Evolutionary conservation across 2,329 filamentous ascomycete species (phyloP), one percentile per base, ranked within the genome.

Genomic region (Claviceps lovelessii): DNA sequence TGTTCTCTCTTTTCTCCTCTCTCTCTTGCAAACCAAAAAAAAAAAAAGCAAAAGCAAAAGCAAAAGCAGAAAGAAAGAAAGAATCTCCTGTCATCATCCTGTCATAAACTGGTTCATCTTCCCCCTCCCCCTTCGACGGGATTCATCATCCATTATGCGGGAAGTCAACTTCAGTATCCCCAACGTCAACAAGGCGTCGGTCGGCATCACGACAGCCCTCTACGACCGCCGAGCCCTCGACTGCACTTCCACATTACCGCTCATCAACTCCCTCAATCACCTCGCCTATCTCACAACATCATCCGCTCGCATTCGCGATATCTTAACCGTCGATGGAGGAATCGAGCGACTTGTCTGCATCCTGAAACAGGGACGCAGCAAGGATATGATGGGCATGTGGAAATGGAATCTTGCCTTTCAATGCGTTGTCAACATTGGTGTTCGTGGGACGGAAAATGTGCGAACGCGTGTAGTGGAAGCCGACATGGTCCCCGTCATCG

Each of bases 311-410:
- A 98, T 98, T 70, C 84, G 93, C 64, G 93, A 98, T 68, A 98
- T 98, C 59, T 80, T 98, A 60, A 97, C 91, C 55, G 89, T 98
- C 73, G 93, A 98, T 86, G 93, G 93, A 71, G 93, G 93, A 58
- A 93, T 98, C 70, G 93, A 98, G 75, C 78, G 91, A 60, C 76
- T 98, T 62, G 88, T 98, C 68, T 96, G 90, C 79, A 96, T 98
- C 66, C 81, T 98, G 70, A 98, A 98, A 72, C 89, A 95, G 72
- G 93, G 93, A 59, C 81, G 93, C 67, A 96, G 88, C 73, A 94
- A 90, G 72, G 91, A 98, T 69, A 86, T 96, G 84, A 96, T 97
- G 91, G 91, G 96, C 70, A 95, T 95, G 88, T 98, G 93, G 93
- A 97, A 97, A 73, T 98, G 93, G 93, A 98, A 96, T 67, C 79